A percentile compares a stretch with the other conserved stretches of the same genome.
These are phyloP conservation scores for Quercus suber DNA, from an alignment of 306 rosid species.

Conservation along the genomic window DNA sequence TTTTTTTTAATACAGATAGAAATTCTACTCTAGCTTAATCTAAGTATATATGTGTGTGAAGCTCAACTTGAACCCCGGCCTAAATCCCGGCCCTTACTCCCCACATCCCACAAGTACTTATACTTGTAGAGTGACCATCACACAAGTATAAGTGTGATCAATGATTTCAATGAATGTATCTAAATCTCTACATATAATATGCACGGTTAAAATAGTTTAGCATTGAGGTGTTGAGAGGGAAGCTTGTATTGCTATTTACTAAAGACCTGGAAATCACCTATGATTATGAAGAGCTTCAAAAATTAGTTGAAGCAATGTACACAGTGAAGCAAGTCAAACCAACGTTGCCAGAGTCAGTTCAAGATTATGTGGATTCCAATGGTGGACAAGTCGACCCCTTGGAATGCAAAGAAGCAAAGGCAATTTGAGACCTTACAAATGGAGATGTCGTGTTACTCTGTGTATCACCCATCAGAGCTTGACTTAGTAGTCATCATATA, in stretches of 20 bases:
- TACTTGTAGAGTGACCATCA: too few relatives aligned
- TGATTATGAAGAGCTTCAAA: slow-evolving; percentile 19
- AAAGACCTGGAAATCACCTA: slow-evolving; percentile 36
- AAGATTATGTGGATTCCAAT: slow-evolving; percentile 63
- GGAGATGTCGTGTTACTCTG: slow-evolving; percentile 51
- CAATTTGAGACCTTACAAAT: slow-evolving; percentile 26
- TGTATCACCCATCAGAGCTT: slow-evolving; percentile 38
- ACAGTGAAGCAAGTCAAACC: slow-evolving; percentile 28
- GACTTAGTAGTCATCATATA: slow-evolving; percentile 37
- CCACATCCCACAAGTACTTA: too few relatives aligned
- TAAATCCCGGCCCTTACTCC: too few relatives aligned
- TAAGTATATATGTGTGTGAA: too few relatives aligned
- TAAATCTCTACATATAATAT: too few relatives aligned
- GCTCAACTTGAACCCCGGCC: too few relatives aligned
- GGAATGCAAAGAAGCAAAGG: slow-evolving; percentile 12
- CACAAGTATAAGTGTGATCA: too few relatives aligned
- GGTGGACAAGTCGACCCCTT: slow-evolving; percentile 15
- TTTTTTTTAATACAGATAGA: too few relatives aligned
- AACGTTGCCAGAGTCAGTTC: slow-evolving; percentile 31
- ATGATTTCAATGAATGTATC: too few relatives aligned
- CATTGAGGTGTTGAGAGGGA: slow-evolving; percentile 41
- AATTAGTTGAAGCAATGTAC: slow-evolving; percentile 44
- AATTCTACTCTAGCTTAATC: too few relatives aligned
- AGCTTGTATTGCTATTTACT: slow-evolving; percentile 48
- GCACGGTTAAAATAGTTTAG: slow-evolving; percentile 27